A percentile compares a stretch with the other conserved stretches of the same genome.
Conservation (phyloP, 345 rosid genomes). For the Anacardium occidentale region DNA sequence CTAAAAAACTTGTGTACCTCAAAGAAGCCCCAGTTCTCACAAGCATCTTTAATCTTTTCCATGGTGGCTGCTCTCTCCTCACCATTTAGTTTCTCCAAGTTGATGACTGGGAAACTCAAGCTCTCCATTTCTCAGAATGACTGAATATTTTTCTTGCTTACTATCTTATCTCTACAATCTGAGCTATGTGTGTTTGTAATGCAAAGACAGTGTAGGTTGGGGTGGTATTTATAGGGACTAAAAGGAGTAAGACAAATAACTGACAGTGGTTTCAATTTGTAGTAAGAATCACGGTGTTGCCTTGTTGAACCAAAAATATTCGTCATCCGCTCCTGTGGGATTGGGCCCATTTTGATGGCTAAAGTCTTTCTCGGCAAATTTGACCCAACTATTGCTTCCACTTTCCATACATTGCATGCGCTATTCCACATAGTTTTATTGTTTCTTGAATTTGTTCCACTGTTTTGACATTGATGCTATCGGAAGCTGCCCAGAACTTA, state of each 20-base stretch:
- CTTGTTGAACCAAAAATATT: neutral
- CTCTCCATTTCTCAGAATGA: constrained; percentile 41
- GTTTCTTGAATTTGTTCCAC: neutral
- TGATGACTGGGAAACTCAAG: constrained; percentile 67
- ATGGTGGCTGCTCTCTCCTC: constrained; percentile 53
- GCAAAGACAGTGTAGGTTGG: constrained; percentile 3
- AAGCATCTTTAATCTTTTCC: constrained; percentile 87
- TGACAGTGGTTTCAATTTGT: no score
- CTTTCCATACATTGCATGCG: neutral
- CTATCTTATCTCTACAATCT: constrained; percentile 9
- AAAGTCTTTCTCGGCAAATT: neutral
- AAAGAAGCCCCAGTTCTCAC: constrained; percentile 98
- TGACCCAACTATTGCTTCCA: neutral
- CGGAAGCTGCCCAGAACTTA: neutral
- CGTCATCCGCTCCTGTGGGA: neutral
- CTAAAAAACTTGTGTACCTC: constrained; percentile 54
- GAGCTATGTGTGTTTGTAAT: constrained; percentile 1
- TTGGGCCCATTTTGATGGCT: constrained; percentile 17
- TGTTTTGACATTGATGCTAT: neutral
- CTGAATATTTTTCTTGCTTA: no score
- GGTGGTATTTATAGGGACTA: constrained; percentile 33
- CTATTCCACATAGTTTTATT: no score
- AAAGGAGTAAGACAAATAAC: no score
- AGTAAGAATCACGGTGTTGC: neutral
- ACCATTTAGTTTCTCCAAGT: constrained; percentile 64